Base-by-base conservation (phyloP, 441 rosid species). In the Erysimum cheiri region DNA sequence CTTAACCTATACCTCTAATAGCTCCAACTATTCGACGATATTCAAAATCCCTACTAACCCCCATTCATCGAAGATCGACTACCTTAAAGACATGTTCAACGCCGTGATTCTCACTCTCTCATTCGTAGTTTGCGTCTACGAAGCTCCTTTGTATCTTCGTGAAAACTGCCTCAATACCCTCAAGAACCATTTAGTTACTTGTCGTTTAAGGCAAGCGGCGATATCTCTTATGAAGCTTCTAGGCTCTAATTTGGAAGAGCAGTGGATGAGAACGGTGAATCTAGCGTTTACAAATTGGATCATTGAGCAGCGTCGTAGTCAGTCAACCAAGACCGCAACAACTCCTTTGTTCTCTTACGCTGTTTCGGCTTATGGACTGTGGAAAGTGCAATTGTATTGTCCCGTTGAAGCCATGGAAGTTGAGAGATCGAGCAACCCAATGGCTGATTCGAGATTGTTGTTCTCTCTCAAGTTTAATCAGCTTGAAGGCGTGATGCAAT, bases 401-500 rank as follows among this genome's bases (percentile, higher is more conserved):
- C 97, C 96, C 19, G 32, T 91, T 15, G 88, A 88, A 46, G 92
- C 98, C 76, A 89, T 91, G 97, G 92, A 87, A 53, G 12, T 80
- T 6, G 88, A 86, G 72, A 81, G 77, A 55, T 79, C 87, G 8
- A 83, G 83, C 63, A 82, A 81, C 53, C 75, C 82, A 66, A 58
- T 36, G 9, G 71, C 75, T 15, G 89, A 86, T 48, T 92, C 92
- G 28, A 84, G 82, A 52, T 79, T 93, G 37, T 70, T 67, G 36
- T 93, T 93, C 84, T 87, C 98, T 50, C 85, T 93, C 14, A 80
- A 75, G 66, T 88, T 87, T 72, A 92, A 93, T 61, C 98, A 93
- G 60, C 96, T 93, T 32, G 91, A 87, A 80, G 92, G 98, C 33
- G 98, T 87, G 10, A 83, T 89, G 76, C 98, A 93, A 31, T 86